phyloP scores from a whole-genome alignment of 768 basidiomycete species.

The Leccinum imitatum region DNA sequence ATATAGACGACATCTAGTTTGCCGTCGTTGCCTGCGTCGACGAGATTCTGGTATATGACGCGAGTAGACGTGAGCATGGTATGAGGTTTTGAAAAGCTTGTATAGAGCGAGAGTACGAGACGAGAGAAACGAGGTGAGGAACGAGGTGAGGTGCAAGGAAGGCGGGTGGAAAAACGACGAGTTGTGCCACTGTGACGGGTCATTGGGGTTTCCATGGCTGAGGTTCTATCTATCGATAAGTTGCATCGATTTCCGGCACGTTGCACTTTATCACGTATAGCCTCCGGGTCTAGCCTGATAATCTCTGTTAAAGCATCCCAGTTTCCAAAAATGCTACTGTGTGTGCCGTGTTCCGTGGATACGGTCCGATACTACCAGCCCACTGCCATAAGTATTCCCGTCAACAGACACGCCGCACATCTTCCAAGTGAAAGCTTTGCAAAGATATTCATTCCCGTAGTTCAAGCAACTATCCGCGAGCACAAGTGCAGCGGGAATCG shows the following conservation, averaged over 20 bases:
- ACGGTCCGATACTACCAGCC: background rate
- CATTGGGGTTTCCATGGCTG: background rate
- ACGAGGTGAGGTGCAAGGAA: background rate
- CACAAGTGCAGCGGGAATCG: no score
- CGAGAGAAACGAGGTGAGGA: background rate
- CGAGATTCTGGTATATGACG: conserved; percentile 27
- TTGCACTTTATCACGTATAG: background rate
- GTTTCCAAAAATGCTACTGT: conserved; percentile 1
- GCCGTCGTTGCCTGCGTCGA: conserved; percentile 27
- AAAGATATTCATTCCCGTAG: no score
- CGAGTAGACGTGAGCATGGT: background rate
- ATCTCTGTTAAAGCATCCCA: background rate
- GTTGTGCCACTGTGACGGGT: background rate
- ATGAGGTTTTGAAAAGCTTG: background rate
- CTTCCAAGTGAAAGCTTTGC: no score
- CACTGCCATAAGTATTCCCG: no score
- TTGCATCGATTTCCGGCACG: background rate
- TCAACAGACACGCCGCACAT: background rate
- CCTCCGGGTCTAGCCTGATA: background rate
- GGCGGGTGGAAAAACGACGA: conserved; percentile 6
- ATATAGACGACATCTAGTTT: conserved; percentile 17
- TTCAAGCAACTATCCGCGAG: background rate
- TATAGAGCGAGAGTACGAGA: conserved; percentile 6
- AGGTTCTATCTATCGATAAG: background rate
- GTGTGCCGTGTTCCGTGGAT: background rate